phyloP scores from a whole-genome alignment of 2,329 filamentous ascomycete species.

The Colletotrichum limetticola region DNA sequence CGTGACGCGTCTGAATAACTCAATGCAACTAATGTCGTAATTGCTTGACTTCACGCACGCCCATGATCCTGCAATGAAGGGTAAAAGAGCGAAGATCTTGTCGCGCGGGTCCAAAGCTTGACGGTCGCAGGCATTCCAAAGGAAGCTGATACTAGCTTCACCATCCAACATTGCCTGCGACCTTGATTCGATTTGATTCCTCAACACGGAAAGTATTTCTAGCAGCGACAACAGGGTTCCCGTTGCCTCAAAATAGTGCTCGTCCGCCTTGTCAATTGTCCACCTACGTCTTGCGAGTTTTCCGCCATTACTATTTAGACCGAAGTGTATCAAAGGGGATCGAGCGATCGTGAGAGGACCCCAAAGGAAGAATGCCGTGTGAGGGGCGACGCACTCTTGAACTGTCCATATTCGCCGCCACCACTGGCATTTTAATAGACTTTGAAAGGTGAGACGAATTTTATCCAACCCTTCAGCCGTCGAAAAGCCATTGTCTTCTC shows the following conservation, averaged over 20 bases:
- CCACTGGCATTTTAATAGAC: fast-evolving
- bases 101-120: neutral
- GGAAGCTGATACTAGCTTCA: fast-evolving
- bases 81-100: neutral
- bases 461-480: neutral
- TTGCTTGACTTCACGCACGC: too few relatives aligned
- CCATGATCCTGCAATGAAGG: too few relatives aligned
- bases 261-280: too few relatives aligned
- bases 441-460: neutral
- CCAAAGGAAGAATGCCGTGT: neutral
- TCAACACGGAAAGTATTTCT: too few relatives aligned
- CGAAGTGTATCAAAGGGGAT: fast-evolving
- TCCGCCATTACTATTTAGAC: too few relatives aligned
- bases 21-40: neutral
- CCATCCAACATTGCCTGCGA: fast-evolving
- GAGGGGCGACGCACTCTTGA: neutral
- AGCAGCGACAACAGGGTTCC: too few relatives aligned
- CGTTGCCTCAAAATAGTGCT: too few relatives aligned
- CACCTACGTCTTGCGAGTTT: too few relatives aligned
- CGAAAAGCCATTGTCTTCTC: neutral
- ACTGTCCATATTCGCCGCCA: neutral
- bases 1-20: neutral
- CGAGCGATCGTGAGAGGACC: neutral
- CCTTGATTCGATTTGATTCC: too few relatives aligned
- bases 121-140: neutral